Evolutionary conservation across 768 basidiomycete species (phyloP).

Genomic region (Amanita jacksonii): DNA sequence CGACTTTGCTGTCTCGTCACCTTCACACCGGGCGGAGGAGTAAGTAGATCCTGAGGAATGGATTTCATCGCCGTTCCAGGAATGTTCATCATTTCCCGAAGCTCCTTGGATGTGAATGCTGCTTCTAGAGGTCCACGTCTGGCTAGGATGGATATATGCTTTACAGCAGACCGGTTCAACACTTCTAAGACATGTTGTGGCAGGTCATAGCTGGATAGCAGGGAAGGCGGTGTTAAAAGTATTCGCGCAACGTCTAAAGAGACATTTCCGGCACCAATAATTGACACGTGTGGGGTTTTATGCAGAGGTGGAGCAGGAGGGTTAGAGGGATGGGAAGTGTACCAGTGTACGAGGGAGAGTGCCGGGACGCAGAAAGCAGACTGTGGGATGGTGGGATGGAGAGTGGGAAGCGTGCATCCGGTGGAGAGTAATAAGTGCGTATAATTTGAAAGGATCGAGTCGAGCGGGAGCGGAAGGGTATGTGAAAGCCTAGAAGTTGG

Average conservation of each 20-base stretch:
- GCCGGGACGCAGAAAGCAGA: constrained; percentile 51
- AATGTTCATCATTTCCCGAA: constrained; percentile 72
- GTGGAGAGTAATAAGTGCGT: constrained; percentile 82
- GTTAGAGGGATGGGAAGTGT: constrained; percentile 81
- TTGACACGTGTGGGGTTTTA: constrained; percentile 56
- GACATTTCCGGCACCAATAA: constrained; percentile 95
- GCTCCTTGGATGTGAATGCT: constrained; percentile 87
- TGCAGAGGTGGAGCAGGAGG: constrained; percentile 54
- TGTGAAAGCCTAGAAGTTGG: constrained; percentile 27
- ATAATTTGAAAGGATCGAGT: constrained; percentile 60
- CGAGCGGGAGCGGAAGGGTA: constrained; percentile 47
- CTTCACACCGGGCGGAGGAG: constrained; percentile 12
- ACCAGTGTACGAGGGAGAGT: constrained; percentile 88
- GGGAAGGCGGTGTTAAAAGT: constrained; percentile 60
- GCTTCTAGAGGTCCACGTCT: constrained; percentile 84
- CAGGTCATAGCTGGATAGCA: constrained; percentile 66
- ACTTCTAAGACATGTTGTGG: constrained; percentile 65
- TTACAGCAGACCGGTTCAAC: constrained; percentile 50
- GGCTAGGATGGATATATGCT: constrained; percentile 75
- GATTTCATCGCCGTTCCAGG: constrained; percentile 62
- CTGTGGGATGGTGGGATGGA: constrained; percentile 44
- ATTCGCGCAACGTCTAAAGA: constrained; percentile 89
- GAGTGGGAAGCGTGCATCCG: constrained; percentile 63
- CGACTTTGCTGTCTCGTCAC: constrained; percentile 58
- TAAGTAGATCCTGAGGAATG: constrained; percentile 37